These are phyloP conservation scores for Ballota nigra DNA, from an alignment of 257 asterid species.

Conservation along the genomic window DNA sequence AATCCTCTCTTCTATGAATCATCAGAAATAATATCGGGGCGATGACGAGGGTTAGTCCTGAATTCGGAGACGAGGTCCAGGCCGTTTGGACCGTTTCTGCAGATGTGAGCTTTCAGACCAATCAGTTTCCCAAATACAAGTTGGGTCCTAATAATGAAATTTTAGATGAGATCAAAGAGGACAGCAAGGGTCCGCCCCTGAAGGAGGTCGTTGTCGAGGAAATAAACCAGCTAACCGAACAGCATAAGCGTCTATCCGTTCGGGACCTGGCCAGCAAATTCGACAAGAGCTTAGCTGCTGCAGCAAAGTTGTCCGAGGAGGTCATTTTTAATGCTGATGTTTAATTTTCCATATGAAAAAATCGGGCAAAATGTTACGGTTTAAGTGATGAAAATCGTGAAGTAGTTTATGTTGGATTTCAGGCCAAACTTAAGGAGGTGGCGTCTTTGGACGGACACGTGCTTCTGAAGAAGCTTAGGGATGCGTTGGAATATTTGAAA, in stretches of 20 bases:
- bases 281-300: conserved; percentile 94
- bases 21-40: conserved; percentile 31
- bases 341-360: neutral
- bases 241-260: conserved; percentile 90
- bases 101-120: conserved; percentile 66
- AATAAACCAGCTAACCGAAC: conserved; percentile 64
- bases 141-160: conserved; percentile 84
- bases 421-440: conserved; percentile 94
- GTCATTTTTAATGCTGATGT: conserved; percentile 19
- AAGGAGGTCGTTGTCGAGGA: conserved; percentile 81
- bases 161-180: conserved; percentile 71
- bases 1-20: neutral
- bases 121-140: conserved; percentile 81
- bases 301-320: conserved; percentile 93
- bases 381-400: conserved; percentile 1
- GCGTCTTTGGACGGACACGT: conserved; percentile 94
- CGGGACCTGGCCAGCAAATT: conserved; percentile 95
- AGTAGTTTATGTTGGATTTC: conserved; percentile 21
- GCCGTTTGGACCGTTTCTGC: conserved; percentile 59
- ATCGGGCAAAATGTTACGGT: neutral
- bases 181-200: conserved; percentile 69
- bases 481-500: conserved; percentile 81
- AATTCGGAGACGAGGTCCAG: conserved; percentile 57
- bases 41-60: conserved; percentile 96
- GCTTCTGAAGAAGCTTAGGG: conserved; percentile 96